A percentile compares a stretch with the other conserved stretches of the same genome.
phyloP scores from a whole-genome alignment of 225 moss, liverwort and hornwort genomes.

The Asterella californica region DNA sequence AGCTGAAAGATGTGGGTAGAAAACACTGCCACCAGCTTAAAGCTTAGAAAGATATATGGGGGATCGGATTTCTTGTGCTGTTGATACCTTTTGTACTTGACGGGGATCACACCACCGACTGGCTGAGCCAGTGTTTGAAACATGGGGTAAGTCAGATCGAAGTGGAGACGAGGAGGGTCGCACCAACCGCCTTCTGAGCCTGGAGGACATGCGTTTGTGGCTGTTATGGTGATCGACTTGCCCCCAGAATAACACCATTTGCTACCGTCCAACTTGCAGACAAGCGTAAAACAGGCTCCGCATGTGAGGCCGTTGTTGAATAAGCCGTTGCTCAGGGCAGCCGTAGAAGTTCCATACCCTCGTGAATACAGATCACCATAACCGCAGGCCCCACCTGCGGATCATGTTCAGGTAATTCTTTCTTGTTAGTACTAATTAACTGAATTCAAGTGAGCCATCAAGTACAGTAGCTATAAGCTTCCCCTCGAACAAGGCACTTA shows the following conservation, averaged over 20 bases:
- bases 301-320: constrained; percentile 35
- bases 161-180: constrained; percentile 37
- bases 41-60: too few relatives aligned
- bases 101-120: constrained; percentile 28
- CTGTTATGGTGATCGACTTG: constrained; percentile 25
- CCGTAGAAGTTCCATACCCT: constrained; percentile 27
- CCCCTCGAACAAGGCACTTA: too few relatives aligned
- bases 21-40: too few relatives aligned
- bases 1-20: too few relatives aligned
- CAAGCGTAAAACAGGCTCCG: constrained; percentile 36
- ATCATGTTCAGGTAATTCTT: not conserved
- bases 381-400: constrained; percentile 27
- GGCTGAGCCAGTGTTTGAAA: constrained; percentile 34
- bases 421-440: too few relatives aligned
- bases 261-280: constrained; percentile 20
- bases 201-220: constrained; percentile 39
- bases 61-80: too few relatives aligned
- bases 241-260: constrained; percentile 32
- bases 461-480: too few relatives aligned
- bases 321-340: constrained; percentile 30
- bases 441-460: too few relatives aligned
- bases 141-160: constrained; percentile 41
- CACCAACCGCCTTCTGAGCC: constrained; percentile 46
- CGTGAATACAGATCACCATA: constrained; percentile 22
- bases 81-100: constrained; percentile 28